Conservation (phyloP, 1,139 yeast genomes). For the Saccharomyces pastorianus region DNA sequence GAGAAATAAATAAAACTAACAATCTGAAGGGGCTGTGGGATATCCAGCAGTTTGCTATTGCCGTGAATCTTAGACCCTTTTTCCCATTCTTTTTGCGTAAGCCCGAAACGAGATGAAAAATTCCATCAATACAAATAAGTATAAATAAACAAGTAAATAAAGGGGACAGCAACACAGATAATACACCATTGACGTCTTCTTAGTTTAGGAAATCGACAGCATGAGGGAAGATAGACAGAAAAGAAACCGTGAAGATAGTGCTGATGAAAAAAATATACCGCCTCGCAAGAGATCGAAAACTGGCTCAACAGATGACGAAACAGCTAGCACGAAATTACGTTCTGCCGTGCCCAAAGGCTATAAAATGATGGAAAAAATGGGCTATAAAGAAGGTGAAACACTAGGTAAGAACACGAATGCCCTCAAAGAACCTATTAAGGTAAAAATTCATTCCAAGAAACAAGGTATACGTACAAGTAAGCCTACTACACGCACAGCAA, state of each 20-base stretch:
- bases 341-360: constrained; percentile 36
- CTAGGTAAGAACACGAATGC: constrained; percentile 41
- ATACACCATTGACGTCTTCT: too few relatives aligned
- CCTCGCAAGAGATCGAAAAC: not conserved
- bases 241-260: not conserved
- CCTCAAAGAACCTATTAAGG: constrained; percentile 11
- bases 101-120: too few relatives aligned
- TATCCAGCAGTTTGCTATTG: too few relatives aligned
- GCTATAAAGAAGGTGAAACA: constrained; percentile 30
- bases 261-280: not conserved
- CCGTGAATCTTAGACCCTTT: too few relatives aligned
- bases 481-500: not conserved
- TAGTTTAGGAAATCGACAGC: not conserved
- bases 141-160: too few relatives aligned
- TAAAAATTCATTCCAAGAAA: constrained; percentile 9
- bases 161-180: too few relatives aligned
- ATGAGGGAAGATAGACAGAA: not conserved
- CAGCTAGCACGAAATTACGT: not conserved
- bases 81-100: too few relatives aligned
- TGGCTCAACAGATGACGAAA: not conserved
- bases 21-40: too few relatives aligned
- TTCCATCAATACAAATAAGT: too few relatives aligned
- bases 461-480: not conserved
- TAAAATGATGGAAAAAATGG: constrained; percentile 50
- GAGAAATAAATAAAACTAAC: not conserved